These are phyloP conservation scores for Debaryomyces tyrocola DNA, from an alignment of 805 yeast genomes.

Conservation along the genomic window DNA sequence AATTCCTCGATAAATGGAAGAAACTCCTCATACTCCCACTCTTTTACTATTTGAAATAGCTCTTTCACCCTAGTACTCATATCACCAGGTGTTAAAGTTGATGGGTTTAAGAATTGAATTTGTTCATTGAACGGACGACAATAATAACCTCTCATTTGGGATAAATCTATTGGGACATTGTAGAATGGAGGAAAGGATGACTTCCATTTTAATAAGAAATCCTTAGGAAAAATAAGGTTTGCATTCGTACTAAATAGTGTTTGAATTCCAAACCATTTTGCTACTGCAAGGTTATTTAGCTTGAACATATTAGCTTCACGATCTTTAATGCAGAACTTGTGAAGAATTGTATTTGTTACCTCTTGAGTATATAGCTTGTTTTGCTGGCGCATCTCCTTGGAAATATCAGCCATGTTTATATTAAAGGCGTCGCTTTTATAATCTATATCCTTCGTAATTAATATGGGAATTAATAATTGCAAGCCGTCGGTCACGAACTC, in stretches of 20 bases:
- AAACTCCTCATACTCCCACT: conserved; percentile 43
- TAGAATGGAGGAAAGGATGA: conserved; percentile 62
- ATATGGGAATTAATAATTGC: conserved; percentile 22
- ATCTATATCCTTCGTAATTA: conserved; percentile 24
- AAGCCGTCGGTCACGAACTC: conserved; percentile 26
- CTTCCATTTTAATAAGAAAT: conserved; percentile 65
- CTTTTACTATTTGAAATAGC: conserved; percentile 27
- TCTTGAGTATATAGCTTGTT: conserved; percentile 28
- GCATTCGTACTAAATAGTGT: conserved; percentile 32
- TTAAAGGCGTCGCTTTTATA: conserved; percentile 11
- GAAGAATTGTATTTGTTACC: conserved; percentile 51
- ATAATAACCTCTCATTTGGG: conserved; percentile 55
- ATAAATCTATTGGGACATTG: conserved; percentile 57
- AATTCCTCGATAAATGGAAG: conserved; percentile 30
- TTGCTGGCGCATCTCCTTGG: conserved; percentile 22
- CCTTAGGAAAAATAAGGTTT: conserved; percentile 38
- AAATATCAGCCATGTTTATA: conserved; percentile 16
- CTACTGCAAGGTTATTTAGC: conserved; percentile 45
- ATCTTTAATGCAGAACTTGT: conserved; percentile 39
- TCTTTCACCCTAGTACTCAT: conserved; percentile 26
- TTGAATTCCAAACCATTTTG: conserved; percentile 64
- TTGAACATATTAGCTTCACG: conserved; percentile 22
- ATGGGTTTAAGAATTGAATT: conserved; percentile 55
- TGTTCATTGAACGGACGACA: conserved; percentile 44
- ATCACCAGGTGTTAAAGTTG: conserved; percentile 48